A percentile compares a stretch with the other conserved stretches of the same genome.
These are phyloP conservation scores for Scedosporium boydii DNA, from an alignment of 2,329 filamentous ascomycete species.

Conservation along the genomic window DNA sequence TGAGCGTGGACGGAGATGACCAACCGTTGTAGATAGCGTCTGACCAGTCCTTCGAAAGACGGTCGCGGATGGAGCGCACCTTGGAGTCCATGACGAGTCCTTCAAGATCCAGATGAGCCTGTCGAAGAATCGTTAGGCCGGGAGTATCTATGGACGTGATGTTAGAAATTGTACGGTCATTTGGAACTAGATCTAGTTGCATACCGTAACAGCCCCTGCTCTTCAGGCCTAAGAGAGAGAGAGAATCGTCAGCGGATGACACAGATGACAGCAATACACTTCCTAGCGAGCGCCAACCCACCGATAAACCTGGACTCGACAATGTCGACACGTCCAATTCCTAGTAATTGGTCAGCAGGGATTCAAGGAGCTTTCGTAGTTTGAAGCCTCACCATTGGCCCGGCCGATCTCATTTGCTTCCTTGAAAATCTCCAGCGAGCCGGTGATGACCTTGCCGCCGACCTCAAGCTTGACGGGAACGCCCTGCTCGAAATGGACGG, in stretches of 20 bases:
- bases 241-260: background rate
- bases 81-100: slow-evolving; percentile 47
- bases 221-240: slow-evolving; percentile 19
- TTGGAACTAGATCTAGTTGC: slow-evolving; percentile 16
- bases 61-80: slow-evolving; percentile 43
- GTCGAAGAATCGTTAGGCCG: slow-evolving; percentile 16
- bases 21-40: slow-evolving; percentile 36
- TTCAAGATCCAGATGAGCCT: slow-evolving; percentile 37
- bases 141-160: slow-evolving; percentile 11
- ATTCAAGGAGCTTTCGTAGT: too few species aligned
- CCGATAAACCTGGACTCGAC: slow-evolving; percentile 36
- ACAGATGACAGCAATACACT: background rate
- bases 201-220: slow-evolving; percentile 43
- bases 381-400: slow-evolving; percentile 38
- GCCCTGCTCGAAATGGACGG: slow-evolving; percentile 57
- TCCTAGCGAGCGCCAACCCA: background rate
- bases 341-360: too few species aligned
- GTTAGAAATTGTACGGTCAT: background rate
- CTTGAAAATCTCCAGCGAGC: slow-evolving; percentile 56
- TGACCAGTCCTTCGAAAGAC: slow-evolving; percentile 38
- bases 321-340: slow-evolving; percentile 51
- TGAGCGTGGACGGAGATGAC: slow-evolving; percentile 7
- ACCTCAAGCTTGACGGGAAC: slow-evolving; percentile 54
- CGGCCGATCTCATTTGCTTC: slow-evolving; percentile 54
- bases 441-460: slow-evolving; percentile 42